These are phyloP conservation scores for Phialocephala subalpina DNA, from an alignment of 2,329 filamentous ascomycete genomes.

Conservation along the genomic window DNA sequence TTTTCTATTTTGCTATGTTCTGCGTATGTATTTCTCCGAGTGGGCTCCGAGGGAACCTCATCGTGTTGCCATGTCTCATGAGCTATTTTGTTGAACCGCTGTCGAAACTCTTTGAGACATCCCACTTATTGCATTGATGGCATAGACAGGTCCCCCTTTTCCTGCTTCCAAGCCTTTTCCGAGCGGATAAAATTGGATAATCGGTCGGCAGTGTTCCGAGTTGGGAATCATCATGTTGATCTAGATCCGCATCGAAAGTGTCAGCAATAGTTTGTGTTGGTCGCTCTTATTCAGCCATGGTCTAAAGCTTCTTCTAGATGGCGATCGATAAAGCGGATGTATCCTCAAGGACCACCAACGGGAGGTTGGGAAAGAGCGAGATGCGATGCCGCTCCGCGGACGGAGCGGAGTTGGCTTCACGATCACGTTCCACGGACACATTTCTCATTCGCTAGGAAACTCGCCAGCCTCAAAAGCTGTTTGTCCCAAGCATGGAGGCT, in stretches of 20 bases:
- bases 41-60: conserved; percentile 9
- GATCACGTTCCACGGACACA: conserved; percentile 12
- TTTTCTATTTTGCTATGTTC: not conserved
- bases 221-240: not conserved
- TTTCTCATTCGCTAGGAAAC: not conserved
- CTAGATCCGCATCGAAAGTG: conserved; percentile 11
- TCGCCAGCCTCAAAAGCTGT: not conserved
- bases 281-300: not conserved
- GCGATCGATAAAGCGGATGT: not conserved
- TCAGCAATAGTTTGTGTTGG: not conserved
- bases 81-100: conserved; percentile 15
- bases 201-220: not conserved
- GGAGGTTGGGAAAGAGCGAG: not conserved
- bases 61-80: conserved; percentile 11
- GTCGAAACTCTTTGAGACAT: conserved; percentile 20
- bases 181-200: not conserved
- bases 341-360: not conserved
- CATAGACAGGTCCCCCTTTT: conserved; percentile 14
- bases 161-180: not conserved
- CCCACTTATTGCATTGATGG: conserved; percentile 31
- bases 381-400: conserved; percentile 7
- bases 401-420: not conserved
- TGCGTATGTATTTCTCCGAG: conserved; percentile 14
- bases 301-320: not conserved
- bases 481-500: not conserved